A percentile compares a stretch with the other conserved stretches of the same genome.
Conservation (phyloP, 2,329 filamentous ascomycete genomes). For the Epichloe glyceriae region DNA sequence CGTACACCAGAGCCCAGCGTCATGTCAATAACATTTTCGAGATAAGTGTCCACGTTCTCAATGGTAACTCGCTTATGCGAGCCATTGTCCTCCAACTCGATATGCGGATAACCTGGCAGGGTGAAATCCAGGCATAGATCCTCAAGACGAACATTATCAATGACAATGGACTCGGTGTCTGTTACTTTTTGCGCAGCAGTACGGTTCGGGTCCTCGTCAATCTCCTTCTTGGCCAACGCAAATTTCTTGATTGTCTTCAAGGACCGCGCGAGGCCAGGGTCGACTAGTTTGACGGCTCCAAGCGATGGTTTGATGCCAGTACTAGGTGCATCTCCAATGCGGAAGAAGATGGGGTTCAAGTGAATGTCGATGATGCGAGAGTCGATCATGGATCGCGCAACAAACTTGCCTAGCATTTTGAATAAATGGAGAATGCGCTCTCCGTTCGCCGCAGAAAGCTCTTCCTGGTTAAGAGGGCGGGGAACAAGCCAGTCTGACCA, state of each 20-base stretch:
- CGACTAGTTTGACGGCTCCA: constrained; percentile 79
- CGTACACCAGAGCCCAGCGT: constrained; percentile 83
- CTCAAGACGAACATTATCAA: constrained; percentile 69
- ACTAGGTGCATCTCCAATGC: constrained; percentile 59
- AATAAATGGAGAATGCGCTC: constrained; percentile 81
- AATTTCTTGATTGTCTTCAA: constrained; percentile 81
- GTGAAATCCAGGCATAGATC: constrained; percentile 92
- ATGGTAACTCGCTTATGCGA: constrained; percentile 67
- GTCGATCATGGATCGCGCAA: constrained; percentile 95
- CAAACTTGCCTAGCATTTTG: constrained; percentile 90
- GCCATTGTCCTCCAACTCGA: constrained; percentile 70
- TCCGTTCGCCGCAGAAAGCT: constrained; percentile 62
- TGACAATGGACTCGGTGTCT: constrained; percentile 53
- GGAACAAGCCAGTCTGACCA: constrained; percentile 75
- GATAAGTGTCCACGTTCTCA: constrained; percentile 78
- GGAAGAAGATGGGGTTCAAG: constrained; percentile 96
- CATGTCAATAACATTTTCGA: constrained; percentile 82
- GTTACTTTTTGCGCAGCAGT: constrained; percentile 57
- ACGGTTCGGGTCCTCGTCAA: constrained; percentile 58
- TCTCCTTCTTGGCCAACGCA: constrained; percentile 64
- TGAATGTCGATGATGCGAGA: constrained; percentile 95
- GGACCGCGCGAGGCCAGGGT: constrained; percentile 73
- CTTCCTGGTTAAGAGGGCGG: constrained; percentile 77
- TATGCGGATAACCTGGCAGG: constrained; percentile 74
- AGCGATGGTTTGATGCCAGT: constrained; percentile 64